A percentile compares a stretch with the other conserved stretches of the same genome.
Evolutionary conservation across 2,329 filamentous ascomycete species (phyloP).

Genomic region (Bretziella fagacearum): DNA sequence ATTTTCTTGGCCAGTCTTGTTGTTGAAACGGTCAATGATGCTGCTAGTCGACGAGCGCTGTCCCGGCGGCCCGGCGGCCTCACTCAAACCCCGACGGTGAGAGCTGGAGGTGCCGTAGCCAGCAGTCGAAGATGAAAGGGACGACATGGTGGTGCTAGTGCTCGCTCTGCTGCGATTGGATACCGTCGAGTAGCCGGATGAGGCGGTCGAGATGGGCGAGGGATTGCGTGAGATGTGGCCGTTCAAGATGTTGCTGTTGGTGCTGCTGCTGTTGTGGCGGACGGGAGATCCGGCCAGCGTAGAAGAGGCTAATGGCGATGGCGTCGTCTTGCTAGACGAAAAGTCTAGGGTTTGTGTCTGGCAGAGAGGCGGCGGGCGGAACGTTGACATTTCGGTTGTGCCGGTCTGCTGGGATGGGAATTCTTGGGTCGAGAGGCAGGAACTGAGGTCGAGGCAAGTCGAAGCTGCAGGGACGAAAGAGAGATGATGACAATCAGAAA

Average conservation of each 20-base stretch:
- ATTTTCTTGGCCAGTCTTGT: slow-evolving; percentile 22
- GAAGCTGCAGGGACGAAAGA: slow-evolving; percentile 2
- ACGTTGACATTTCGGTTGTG: slow-evolving; percentile 25
- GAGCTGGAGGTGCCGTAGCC: slow-evolving; percentile 30
- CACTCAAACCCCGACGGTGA: slow-evolving; percentile 63
- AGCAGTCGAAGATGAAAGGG: slow-evolving; percentile 28
- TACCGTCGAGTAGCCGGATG: slow-evolving; percentile 46
- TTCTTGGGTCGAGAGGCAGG: not conserved
- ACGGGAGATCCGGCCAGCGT: slow-evolving; percentile 6
- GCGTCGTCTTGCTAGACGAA: slow-evolving; percentile 20
- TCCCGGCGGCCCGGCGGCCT: slow-evolving; percentile 42
- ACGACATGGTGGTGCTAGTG: slow-evolving; percentile 46
- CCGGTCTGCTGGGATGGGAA: not conserved
- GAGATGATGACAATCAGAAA: not conserved
- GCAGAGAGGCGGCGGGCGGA: slow-evolving; percentile 18
- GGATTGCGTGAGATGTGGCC: slow-evolving; percentile 45
- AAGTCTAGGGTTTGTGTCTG: slow-evolving; percentile 22
- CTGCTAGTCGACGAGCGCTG: slow-evolving; percentile 17
- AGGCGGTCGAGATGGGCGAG: slow-evolving; percentile 55
- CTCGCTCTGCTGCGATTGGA: slow-evolving; percentile 44
- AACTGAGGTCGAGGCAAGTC: not conserved
- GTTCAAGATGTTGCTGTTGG: slow-evolving; percentile 3
- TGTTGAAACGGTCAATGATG: slow-evolving; percentile 10
- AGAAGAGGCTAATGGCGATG: slow-evolving; percentile 18
- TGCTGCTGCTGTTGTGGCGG: slow-evolving; percentile 5